Evolutionary conservation across 1,139 yeast species (phyloP), one percentile per base, ranked within the genome.

Genomic region (Lodderomyces metapsilosis): DNA sequence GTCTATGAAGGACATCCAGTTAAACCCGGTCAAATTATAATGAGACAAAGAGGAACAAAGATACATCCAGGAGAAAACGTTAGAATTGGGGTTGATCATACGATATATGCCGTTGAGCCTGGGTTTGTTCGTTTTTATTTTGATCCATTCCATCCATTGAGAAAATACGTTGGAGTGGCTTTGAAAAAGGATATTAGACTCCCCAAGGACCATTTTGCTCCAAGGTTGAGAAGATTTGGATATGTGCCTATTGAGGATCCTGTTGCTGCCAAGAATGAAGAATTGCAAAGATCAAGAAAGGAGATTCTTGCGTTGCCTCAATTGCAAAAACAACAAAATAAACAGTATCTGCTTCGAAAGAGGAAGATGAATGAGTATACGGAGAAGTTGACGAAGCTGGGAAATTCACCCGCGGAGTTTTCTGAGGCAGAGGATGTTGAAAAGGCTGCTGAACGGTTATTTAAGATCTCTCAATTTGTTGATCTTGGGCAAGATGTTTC

Each of bases 41-140:
- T 88, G 82, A 81, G 98, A 63, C 99, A 92, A 60, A 78, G 98
- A 61, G 99, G 99, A 57, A 89, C 98, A n/a, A 84, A 80, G 55
- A 86, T 91, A 60, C 95, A 82, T 57, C 98, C 98, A 0, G 99
- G 99, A 35, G 95, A 87, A 52, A 91, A 92, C 53, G 84, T 81
- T 24, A 88, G 86, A 15, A 86, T 92, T 49, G 98, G 99, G 50
- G 83, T 80, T 52, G 98, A 92, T 61, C 98, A 91, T 61, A 92
- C 98, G 2, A 78, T 92, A 30, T 89, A 75, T 65, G 97, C 98
- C 2, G 59, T 74, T 36, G 98, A 92, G 58, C 96, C 97, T 2
- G 98, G 98, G 18, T 89, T 72, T 61, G 97, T 92, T 38, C 78
- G 95, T 51, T 92, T 80, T 66, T 92, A 92, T 62, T 71, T 82